A percentile compares a stretch with the other conserved stretches of the same genome.
Evolutionary conservation across 768 basidiomycete species (phyloP).

Genomic region (Rhizopogon salebrosus): DNA sequence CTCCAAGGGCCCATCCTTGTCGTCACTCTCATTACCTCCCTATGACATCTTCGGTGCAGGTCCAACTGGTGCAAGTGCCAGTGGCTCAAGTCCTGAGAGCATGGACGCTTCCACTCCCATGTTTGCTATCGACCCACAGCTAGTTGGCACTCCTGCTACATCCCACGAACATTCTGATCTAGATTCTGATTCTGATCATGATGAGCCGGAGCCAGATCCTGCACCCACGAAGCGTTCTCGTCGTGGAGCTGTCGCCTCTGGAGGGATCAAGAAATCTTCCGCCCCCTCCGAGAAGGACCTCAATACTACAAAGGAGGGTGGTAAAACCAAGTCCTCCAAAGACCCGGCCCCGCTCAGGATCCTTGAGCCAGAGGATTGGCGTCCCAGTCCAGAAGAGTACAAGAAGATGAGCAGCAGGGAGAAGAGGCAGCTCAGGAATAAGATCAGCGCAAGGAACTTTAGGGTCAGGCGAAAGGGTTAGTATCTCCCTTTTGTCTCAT

Average conservation of each 20-base stretch:
- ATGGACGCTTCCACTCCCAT: conserved; percentile 20
- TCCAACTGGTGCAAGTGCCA: conserved; percentile 21
- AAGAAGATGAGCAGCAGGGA: conserved; percentile 94
- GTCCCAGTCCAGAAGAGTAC: conserved; percentile 88
- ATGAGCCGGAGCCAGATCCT: conserved; percentile 27
- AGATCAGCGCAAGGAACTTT: conserved; percentile 94
- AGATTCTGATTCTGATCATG: conserved; percentile 33
- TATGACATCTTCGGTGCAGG: conserved; percentile 39
- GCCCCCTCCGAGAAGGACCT: conserved; percentile 28
- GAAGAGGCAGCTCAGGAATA: conserved; percentile 93
- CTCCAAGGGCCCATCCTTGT: conserved; percentile 24
- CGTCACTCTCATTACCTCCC: conserved; percentile 17
- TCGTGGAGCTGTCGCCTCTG: conserved; percentile 66
- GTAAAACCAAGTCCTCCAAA: conserved; percentile 19
- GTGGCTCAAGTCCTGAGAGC: conserved; percentile 14
- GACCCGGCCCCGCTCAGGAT: conserved; percentile 22
- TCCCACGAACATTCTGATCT: conserved; percentile 35
- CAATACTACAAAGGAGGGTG: background rate
- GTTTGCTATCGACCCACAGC: conserved; percentile 68
- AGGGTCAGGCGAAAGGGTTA: conserved; percentile 89
- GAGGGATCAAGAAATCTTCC: conserved; percentile 65
- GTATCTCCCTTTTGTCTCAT: conserved; percentile 1
- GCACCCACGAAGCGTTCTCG: conserved; percentile 42
- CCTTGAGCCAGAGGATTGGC: conserved; percentile 63
- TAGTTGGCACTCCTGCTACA: conserved; percentile 60